These are phyloP conservation scores for Ascosphaera apis DNA, from an alignment of 2,329 filamentous ascomycete species.

Conservation along the genomic window DNA sequence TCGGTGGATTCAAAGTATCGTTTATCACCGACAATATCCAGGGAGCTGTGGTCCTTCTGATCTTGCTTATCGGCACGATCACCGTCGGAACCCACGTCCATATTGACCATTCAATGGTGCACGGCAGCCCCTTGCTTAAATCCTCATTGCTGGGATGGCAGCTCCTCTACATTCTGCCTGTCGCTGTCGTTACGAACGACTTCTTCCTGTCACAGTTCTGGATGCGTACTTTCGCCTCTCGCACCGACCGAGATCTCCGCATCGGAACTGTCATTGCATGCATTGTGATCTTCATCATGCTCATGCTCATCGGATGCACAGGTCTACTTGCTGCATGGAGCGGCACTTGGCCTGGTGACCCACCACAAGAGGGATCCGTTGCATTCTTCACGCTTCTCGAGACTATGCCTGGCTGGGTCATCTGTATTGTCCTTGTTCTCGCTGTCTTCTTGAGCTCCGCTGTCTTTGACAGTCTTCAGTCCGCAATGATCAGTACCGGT, in stretches of 20 bases:
- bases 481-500: slow-evolving; percentile 63
- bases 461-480: slow-evolving; percentile 60
- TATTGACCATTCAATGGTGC: slow-evolving; percentile 45
- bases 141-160: slow-evolving; percentile 58
- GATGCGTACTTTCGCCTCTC: slow-evolving; percentile 62
- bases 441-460: slow-evolving; percentile 52
- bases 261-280: slow-evolving; percentile 49
- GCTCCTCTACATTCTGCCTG: slow-evolving; percentile 59
- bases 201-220: slow-evolving; percentile 72
- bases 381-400: slow-evolving; percentile 56
- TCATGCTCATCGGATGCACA: slow-evolving; percentile 48
- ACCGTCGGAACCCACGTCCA: slow-evolving; percentile 54
- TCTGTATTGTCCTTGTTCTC: slow-evolving; percentile 64
- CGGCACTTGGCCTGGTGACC: slow-evolving; percentile 42
- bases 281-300: slow-evolving; percentile 40
- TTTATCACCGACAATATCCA: slow-evolving; percentile 70
- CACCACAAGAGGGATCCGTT: slow-evolving; percentile 38
- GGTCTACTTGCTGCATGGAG: slow-evolving; percentile 62
- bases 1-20: slow-evolving; percentile 64
- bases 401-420: slow-evolving; percentile 54
- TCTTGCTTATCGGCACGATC: slow-evolving; percentile 55
- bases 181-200: slow-evolving; percentile 63
- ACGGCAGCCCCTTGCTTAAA: slow-evolving; percentile 44
- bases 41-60: slow-evolving; percentile 50
- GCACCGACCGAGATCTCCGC: slow-evolving; percentile 53